Base-by-base conservation (phyloP, 345 rosid genomes). In the Brassica nigra region DNA sequence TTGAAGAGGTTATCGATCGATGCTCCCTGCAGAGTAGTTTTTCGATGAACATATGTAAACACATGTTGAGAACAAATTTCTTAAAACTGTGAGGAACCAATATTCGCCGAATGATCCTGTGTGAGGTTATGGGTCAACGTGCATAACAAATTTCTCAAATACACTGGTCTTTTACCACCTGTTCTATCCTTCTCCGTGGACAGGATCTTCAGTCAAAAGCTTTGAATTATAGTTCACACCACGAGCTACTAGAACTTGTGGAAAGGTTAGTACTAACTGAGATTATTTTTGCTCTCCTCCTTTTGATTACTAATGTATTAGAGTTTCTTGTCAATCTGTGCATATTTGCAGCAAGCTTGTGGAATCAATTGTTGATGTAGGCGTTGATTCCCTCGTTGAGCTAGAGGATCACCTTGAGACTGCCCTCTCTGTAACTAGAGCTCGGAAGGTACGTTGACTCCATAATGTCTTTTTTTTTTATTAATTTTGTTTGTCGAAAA, bases 361-460 rank as follows among this genome's bases (percentile, higher is more conserved):
- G 75, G 79, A 18, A 69, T 18, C 83, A 62, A 69, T 68, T 74
- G 36, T 74, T 34, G 27, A 14, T 36, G 61, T 52, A 6, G 68
- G 75, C 52, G 66, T 74, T 9, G 75, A 62, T 37, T 3, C 59
- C 52, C 79, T 80, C 36, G 4, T 68, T 37, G 66, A 74, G 69
- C 78, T 80, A 49, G 83, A 74, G 66, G 66, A 62, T 7, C 71
- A 69, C 61, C 79, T 80, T 62, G 71, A 74, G 49, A 69, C 34
- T 3, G 83, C 83, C 29, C 83, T 80, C 47, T 52, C 78, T 3
- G 3, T 74, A 28, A 69, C 76, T 27, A 80, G 83, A 74, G 83
- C 79, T 36, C 74, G 47, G 76, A 80, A 80, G 83, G 83, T 80
- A 36, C n/a, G 67, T 68, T n/a, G 34, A 36, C 62, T 66, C 8